phyloP scores from a whole-genome alignment of 2,329 filamentous ascomycete genomes.

The Phialophora macrospora region DNA sequence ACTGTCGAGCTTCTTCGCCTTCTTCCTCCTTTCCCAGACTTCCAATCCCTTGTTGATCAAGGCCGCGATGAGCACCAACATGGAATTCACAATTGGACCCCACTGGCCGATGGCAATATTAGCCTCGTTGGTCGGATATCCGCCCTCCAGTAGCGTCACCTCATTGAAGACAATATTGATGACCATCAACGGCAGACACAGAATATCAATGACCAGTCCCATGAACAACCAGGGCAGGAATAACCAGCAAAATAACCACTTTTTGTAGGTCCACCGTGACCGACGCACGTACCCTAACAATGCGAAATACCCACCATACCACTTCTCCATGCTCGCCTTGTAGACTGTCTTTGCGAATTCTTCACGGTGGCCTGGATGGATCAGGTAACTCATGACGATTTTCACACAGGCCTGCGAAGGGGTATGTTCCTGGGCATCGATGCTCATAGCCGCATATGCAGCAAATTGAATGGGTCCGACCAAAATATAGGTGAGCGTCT shows the following conservation, averaged over 20 bases:
- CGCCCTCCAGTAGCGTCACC: constrained; percentile 35
- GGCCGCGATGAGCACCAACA: constrained; percentile 40
- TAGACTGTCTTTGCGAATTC: constrained; percentile 38
- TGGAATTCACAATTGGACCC: constrained; percentile 38
- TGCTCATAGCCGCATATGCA: constrained; percentile 38
- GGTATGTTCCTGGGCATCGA: constrained; percentile 34
- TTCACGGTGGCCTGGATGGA: constrained; percentile 28
- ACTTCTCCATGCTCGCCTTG: constrained; percentile 37
- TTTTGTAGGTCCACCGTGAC: constrained; percentile 23
- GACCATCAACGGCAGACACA: constrained; percentile 39
- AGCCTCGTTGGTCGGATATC: constrained; percentile 38
- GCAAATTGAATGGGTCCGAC: constrained; percentile 39
- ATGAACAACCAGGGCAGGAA: constrained; percentile 38
- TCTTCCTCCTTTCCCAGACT: constrained; percentile 27
- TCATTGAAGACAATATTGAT: constrained; percentile 41
- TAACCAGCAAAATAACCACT: constrained; percentile 21
- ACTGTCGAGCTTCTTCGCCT: constrained; percentile 21
- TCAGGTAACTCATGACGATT: constrained; percentile 37
- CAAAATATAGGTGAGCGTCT: constrained; percentile 31
- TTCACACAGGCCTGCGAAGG: constrained; percentile 36
- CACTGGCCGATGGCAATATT: constrained; percentile 41
- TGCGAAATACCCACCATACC: constrained; percentile 41
- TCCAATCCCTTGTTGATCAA: constrained; percentile 35
- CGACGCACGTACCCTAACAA: constrained; percentile 37
- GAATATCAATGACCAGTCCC: constrained; percentile 38